Evolutionary conservation across 495 filamentous ascomycete species (phyloP).

Genomic region (Clavariopsis aquatica): DNA sequence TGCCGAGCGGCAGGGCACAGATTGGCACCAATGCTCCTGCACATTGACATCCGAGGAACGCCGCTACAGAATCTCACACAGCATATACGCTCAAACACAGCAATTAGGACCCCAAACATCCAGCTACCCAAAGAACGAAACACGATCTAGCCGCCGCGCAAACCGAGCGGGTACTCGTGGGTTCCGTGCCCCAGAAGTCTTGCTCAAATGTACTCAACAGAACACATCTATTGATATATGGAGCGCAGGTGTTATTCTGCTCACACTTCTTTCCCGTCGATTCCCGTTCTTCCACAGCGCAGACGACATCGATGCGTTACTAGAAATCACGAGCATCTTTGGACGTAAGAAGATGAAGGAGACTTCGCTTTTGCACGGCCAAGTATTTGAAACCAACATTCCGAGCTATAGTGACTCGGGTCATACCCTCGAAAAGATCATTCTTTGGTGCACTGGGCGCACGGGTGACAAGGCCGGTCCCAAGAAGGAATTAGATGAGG

Average conservation of each 20-base stretch:
- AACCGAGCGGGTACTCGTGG: conserved; percentile 96
- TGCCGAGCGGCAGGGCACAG: conserved; percentile 76
- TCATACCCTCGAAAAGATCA: conserved; percentile 85
- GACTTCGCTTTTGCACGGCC: conserved; percentile 80
- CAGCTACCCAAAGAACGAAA: conserved; percentile 69
- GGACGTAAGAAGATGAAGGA: conserved; percentile 79
- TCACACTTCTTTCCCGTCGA: conserved; percentile 83
- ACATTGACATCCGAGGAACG: conserved; percentile 50
- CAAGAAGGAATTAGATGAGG: conserved; percentile 52
- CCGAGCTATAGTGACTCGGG: conserved; percentile 84
- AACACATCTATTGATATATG: conserved; percentile 92
- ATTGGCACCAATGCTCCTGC: conserved; percentile 74
- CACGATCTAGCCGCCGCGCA: conserved; percentile 80
- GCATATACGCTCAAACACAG: conserved; percentile 45
- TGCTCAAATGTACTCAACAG: conserved; percentile 96
- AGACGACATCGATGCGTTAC: conserved; percentile 94
- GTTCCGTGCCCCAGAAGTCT: conserved; percentile 92
- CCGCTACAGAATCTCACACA: conserved; percentile 40
- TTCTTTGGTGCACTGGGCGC: conserved; percentile 80
- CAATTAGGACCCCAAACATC: conserved; percentile 47
- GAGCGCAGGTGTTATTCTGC: conserved; percentile 90
- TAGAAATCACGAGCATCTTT: conserved; percentile 95
- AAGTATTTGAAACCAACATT: conserved; percentile 85
- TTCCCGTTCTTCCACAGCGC: conserved; percentile 98
- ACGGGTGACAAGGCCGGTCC: conserved; percentile 49